Evolutionary conservation across 257 asterid genomes (phyloP), one percentile per base, ranked within the genome.

Genomic region (Ilex asprella): DNA sequence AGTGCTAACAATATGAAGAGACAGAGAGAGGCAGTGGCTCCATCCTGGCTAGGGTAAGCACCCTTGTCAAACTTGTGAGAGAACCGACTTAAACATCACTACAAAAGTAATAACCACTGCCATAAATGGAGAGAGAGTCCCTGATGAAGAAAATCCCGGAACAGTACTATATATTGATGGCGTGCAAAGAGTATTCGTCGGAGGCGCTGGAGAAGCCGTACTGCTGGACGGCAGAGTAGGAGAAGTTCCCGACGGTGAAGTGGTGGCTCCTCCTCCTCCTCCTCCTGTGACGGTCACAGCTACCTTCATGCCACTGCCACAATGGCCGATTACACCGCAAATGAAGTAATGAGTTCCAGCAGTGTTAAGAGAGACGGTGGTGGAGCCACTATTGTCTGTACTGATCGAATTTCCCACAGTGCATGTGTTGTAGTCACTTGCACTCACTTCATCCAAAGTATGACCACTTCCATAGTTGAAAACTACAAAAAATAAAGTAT

Each of bases 401-500:
- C 76, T 16, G 7, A 92, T 56, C 70, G 95, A 39, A 59, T 83
- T 92, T 46, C 95, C 85, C 41, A 68, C 16, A 21, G 76, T 69
- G 85, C 99, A 92, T 4, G 82, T 9, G 8, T 66, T 56, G 72
- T 86, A 92, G 72, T 85, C 99, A 49, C 35, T 64, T 52, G 56
- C 65, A 6, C 67, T 78, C 55, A 92, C 99, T 76, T 92, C 95
- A 6, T 85, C 93, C 50, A 89, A 95, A 0, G 80, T 79, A 71
- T 92, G 99, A 11, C 97, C 81, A 16, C 79, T 55, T 1, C 76
- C 72, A 46, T 92, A 92, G 49, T 81, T 92, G 87, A 92, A 92
- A 50, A 69, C 99, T 92, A 80, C 78, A 70, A 16, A 10, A 3
- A 0, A 5, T 21, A 14, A 54, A 49, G 15, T 4, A 53, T 2